Evolutionary conservation across 2,329 filamentous ascomycete species (phyloP), one percentile per base, ranked within the genome.

Genomic region (Colletotrichum endophyticum): DNA sequence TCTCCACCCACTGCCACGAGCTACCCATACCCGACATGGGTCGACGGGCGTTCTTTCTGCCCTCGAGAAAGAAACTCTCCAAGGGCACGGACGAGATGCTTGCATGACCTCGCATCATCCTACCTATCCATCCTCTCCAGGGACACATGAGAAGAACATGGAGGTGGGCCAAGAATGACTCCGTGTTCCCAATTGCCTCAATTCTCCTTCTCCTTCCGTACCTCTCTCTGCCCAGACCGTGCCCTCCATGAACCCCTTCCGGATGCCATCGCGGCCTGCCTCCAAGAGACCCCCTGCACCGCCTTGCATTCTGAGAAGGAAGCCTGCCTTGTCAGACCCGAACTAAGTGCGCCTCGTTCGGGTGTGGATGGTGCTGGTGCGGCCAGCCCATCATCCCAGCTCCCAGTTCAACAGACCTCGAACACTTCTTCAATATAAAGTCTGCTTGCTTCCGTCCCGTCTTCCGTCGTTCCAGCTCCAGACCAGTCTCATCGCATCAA

Each of bases 321-420:
- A 77, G 36, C 75, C 44, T 72, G 39, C 75, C 75, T 77, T 72
- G 75, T 75, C 72, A 77, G 61, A 75, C 75, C 72, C 66, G 61
- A 75, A 34, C 59, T 49, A 30, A 67, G 53, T 75, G 72, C 66
- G 75, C 75, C 75, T 77, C 75, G 61, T 72, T 62, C 66, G 53
- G 61, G 36, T 66, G 62, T 70, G 74, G 59, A 70, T 70, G 59
- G 57, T 36, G 44, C 44, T 53, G 44, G 44, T 53, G 44, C 64
- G 57, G 36, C 28, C 71, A 32, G 69, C 63, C 70, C 44, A 25
- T 53, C 22, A 34, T 56, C 28, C 56, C 27, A 53, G 66, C 53
- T 59, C 34, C 34, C 36, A 19, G 34, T 34, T 49, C 39, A 34
- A 62, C 34, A 61, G 57, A 73, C 19, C n/a, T 75, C 62, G 56